A percentile compares a stretch with the other conserved stretches of the same genome.
Evolutionary conservation across 305 asterid genomes (phyloP).

Genomic region (Fraxinus greggii): DNA sequence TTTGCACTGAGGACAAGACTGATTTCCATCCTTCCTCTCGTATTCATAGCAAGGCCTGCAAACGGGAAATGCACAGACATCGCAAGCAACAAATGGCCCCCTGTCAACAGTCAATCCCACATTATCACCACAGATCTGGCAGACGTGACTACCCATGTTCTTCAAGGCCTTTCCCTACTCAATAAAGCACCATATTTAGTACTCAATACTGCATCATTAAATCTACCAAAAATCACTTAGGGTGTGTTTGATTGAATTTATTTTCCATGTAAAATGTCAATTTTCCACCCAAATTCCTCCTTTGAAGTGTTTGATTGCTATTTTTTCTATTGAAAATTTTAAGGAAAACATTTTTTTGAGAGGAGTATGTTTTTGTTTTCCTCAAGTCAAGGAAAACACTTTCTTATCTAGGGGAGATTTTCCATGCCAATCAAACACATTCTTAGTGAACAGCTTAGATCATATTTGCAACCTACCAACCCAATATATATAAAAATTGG

Average conservation of each 20-base stretch:
- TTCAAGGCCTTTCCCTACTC: constrained; percentile 72
- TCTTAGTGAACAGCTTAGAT: not conserved
- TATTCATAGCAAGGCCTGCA: constrained; percentile 98
- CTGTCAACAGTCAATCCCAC: constrained; percentile 74
- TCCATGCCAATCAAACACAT: not conserved
- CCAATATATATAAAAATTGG: not conserved
- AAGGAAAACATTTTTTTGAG: too few relatives aligned
- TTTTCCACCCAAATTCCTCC: not conserved
- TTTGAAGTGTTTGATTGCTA: not conserved
- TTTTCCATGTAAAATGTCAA: not conserved
- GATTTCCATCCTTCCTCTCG: constrained; percentile 96
- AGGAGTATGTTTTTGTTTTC: too few relatives aligned
- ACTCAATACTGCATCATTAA: not conserved
- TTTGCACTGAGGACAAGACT: constrained; percentile 98
- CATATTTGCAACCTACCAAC: not conserved
- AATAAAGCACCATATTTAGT: constrained; percentile 8
- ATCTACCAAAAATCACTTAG: constrained; percentile 1
- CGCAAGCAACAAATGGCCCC: constrained; percentile 85
- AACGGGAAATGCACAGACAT: constrained; percentile 91
- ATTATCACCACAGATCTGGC: constrained; percentile 96
- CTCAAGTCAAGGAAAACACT: not conserved
- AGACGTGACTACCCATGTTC: constrained; percentile 66
- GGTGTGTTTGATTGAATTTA: not conserved
- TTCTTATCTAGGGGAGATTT: not conserved
- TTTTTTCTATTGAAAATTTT: not conserved